Base-by-base conservation (phyloP, 2,329 filamentous ascomycete species). In the Botrytis tulipae region DNA sequence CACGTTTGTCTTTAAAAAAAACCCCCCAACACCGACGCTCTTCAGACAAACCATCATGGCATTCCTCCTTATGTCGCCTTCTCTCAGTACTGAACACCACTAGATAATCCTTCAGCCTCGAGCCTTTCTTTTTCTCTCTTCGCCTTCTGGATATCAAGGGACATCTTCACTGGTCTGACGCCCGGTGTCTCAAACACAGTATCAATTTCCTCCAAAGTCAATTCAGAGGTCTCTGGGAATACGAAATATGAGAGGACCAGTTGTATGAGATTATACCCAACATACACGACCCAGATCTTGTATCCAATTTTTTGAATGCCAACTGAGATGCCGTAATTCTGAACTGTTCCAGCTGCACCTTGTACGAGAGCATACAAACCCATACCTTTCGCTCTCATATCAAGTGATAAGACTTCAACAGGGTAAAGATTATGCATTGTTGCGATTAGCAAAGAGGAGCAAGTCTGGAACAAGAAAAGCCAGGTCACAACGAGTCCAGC, bases 121-220 rank as follows among this genome's bases (percentile, higher is more conserved):
- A 65, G n/a, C 14, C 42, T 44, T 65, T 42, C 40, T 35, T 78
- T 80, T 71, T 81, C 80, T 72, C 79, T 82, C 78, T 83, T 83
- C 29, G 83, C 82, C 70, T 80, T 82, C 73, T 83, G 80, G 32
- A 84, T 82, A 76, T 83, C 79, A 75, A 82, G 73, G 16, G 80
- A 83, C 82, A 85, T 84, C 79, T 84, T 84, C 2, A 85, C 84
- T 10, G 83, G 83, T 60, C 77, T 74, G 25, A 84, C 81, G 10
- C 82, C 83, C 7, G 81, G 80, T 0, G 83, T 85, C 76, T 85
- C 87, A 74, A 90, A 90, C 72, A 90, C 87, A 61, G 85, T 87
- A 78, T 93, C 91, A 77, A 93, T 90, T 82, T 93, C 89, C 82
- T 93, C 91, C 73, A 93, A 87, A 2, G 88, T 89, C 14, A 93